Evolutionary conservation across 2,329 filamentous ascomycete genomes (phyloP), one percentile per base, ranked within the genome.

Genomic region (Fusarium sp.): DNA sequence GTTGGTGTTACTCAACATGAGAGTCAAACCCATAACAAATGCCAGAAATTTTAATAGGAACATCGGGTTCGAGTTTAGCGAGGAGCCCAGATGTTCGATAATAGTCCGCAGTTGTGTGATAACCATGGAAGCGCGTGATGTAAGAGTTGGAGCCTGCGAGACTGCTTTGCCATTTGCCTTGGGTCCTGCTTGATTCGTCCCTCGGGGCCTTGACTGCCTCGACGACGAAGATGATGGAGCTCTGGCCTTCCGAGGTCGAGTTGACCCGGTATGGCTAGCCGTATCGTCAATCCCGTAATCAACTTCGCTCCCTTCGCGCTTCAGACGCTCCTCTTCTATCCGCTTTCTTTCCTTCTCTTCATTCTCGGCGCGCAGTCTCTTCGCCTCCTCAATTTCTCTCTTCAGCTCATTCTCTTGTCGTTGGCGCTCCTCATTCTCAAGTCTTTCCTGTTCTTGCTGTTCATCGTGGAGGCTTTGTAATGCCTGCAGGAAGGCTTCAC

Each of bases 401-500:
- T 85, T 85, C 48, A 90, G 79, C 69, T 88, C 83, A 63, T 91
- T 89, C 71, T 91, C 89, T 63, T 90, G 88, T 31, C 84, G 83
- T 60, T 85, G 83, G 64, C 84, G 84, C 77, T 87, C 91, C 83
- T 87, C 92, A 77, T 76, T 90, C 80, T 87, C 94, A 84, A 80
- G 88, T 68, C 90, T 86, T 75, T 92, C 91, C n/a, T 91, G 90
- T 69, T 92, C 90, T 63, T 92, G 88, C 79, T 93, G 94, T 79
- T 98, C 95, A 74, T 98, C 95, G 77, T 93, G 92, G 36, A 98
- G 85, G 60, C 90, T 92, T 80, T 97, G 91, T 22, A 98, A 86
- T 9, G 95, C 96, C 77, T 96, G 92, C 22, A 97, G 84, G 81
- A 98, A 98, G 2, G 94, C 92, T 77, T 98, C 94, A 72, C 94